Evolutionary conservation across 1,284 basidiomycete genomes (phyloP), one percentile per base, ranked within the genome.

Genomic region (Sanghuangporus sanghuang): DNA sequence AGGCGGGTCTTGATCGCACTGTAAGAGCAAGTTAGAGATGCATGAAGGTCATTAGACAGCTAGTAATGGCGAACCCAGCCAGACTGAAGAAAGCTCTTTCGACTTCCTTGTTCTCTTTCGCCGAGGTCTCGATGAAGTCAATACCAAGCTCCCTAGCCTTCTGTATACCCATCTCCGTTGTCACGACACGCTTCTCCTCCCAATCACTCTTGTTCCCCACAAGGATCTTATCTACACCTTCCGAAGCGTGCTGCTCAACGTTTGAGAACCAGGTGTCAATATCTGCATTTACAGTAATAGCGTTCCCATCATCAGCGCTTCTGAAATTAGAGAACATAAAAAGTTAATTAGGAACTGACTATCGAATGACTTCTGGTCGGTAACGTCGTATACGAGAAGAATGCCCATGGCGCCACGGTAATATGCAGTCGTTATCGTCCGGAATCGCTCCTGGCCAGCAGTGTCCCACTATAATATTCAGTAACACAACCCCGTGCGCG

Each of bases 321-420:
- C 27, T 32, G 27, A 62, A 27, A 21, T 53, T 21, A 16, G n/a
- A 14, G 11, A 3, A 59, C 44, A 57, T 27, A 44, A 40, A 60
- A 53, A 32, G 59, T 32, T 39, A 16, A 54, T 59, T 67, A 65
- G 59, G 59, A 57, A 77, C 95, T 70, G 70, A 98, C 96, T 98
- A 75, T 95, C 92, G 81, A 99, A 99, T 32, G 94, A 97, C 71
- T 93, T 89, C 77, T 98, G 95, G 76, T 99, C 96, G 36, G 97
- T 99, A 48, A 99, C 95, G 74, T 99, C 97, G 77, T 98, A 99
- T 5, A 99, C 96, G 64, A 99, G 85, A 62, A 99, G 81, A 72
- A 99, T 99, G 61, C 97, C 97, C 96, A 99, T 99, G 16, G 97
- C 97, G 53, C 97, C 97, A 70, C 97, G 91, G 82, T 99, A 99